Percentiles rank a stretch among this genome's conserved stretches.
These are phyloP conservation scores for Corymbia maculata DNA, from an alignment of 345 rosid species.

Conservation along the genomic window DNA sequence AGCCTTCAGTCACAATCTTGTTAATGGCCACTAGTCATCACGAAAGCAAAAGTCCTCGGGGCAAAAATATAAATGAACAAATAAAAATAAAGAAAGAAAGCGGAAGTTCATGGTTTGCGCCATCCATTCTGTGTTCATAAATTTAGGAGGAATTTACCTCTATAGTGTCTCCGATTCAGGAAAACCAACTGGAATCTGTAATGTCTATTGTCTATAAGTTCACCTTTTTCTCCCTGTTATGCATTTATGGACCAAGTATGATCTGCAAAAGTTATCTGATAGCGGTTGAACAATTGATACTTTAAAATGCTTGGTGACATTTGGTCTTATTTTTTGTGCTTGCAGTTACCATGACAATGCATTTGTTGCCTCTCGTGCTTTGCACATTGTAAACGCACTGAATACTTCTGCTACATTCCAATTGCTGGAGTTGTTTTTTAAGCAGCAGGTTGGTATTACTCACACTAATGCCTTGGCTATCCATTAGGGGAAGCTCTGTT, in stretches of 20 bases:
- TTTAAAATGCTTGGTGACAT: not conserved
- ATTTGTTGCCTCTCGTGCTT: constrained; percentile 59
- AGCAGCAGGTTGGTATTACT: constrained; percentile 49
- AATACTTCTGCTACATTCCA: constrained; percentile 51
- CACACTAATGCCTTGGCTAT: not conserved
- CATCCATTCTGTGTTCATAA: not conserved
- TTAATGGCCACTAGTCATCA: not conserved
- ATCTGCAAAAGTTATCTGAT: not conserved
- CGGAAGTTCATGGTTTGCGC: not conserved
- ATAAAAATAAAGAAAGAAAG: not conserved
- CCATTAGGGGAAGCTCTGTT: not conserved
- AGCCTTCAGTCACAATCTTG: not conserved
- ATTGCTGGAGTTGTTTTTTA: constrained; percentile 56
- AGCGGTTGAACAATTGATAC: not conserved
- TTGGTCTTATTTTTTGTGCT: not conserved
- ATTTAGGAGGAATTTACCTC: not conserved
- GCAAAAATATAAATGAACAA: not conserved
- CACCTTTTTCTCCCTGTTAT: not conserved
- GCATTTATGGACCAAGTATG: not conserved
- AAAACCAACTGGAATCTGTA: not conserved
- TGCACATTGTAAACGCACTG: constrained; percentile 51
- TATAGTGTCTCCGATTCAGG: not conserved
- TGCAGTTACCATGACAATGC: constrained; percentile 92
- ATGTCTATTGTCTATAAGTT: not conserved
- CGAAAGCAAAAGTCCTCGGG: not conserved